Percentiles rank a stretch among this genome's conserved stretches.
These are phyloP conservation scores for Boletus semigastroideus DNA, from an alignment of 1,284 basidiomycete genomes.

Conservation along the genomic window DNA sequence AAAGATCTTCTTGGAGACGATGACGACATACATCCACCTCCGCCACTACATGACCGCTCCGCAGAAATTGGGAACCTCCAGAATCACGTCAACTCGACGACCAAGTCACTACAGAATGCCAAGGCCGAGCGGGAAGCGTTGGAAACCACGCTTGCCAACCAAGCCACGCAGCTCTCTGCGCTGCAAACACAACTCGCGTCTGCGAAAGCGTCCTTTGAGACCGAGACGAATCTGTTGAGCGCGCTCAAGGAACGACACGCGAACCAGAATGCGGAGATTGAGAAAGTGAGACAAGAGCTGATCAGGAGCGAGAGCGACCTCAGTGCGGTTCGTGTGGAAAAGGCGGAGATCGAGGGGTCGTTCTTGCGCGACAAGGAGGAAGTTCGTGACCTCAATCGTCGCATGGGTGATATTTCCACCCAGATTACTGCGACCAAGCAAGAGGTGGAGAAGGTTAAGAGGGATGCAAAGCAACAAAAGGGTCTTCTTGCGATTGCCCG, in stretches of 20 bases:
- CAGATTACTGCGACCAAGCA: slow-evolving; percentile 73
- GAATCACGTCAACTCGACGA: slow-evolving; percentile 84
- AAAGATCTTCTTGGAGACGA: slow-evolving; percentile 73
- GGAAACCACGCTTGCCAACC: slow-evolving; percentile 59
- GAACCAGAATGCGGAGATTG: slow-evolving; percentile 77
- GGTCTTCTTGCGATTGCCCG: slow-evolving; percentile 91
- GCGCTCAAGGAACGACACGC: slow-evolving; percentile 73
- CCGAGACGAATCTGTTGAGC: slow-evolving; percentile 75
- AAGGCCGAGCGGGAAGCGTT: slow-evolving; percentile 58
- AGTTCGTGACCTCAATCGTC: slow-evolving; percentile 80
- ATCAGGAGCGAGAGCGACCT: slow-evolving; percentile 93
- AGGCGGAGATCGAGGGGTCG: slow-evolving; percentile 87
- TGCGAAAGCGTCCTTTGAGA: slow-evolving; percentile 81
- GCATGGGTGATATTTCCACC: slow-evolving; percentile 78
- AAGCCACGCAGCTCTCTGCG: slow-evolving; percentile 68
- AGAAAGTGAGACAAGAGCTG: slow-evolving; percentile 74
- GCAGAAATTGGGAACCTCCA: slow-evolving; percentile 84
- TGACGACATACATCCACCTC: slow-evolving; percentile 47
- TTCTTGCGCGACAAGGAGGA: slow-evolving; percentile 95
- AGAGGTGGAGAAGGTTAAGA: slow-evolving; percentile 86
- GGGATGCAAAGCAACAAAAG: slow-evolving; percentile 95
- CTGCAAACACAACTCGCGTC: slow-evolving; percentile 75
- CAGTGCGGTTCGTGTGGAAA: slow-evolving; percentile 86
- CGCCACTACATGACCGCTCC: slow-evolving; percentile 64
- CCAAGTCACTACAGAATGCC: slow-evolving; percentile 59